phyloP scores from a whole-genome alignment of 306 rosid species.

The Carpinus viminea region DNA sequence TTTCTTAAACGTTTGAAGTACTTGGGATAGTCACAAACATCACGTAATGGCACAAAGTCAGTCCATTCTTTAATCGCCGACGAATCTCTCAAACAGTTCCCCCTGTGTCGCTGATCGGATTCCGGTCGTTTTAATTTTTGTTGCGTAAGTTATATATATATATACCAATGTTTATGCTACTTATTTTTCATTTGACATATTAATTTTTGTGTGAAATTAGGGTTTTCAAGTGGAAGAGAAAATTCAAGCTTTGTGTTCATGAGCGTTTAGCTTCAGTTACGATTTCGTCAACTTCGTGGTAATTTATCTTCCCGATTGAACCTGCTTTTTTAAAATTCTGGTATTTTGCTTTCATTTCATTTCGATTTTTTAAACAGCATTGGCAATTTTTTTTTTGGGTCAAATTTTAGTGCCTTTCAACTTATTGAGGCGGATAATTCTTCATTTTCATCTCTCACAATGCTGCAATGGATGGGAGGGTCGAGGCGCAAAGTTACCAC shows the following conservation, averaged over 20 bases:
- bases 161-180: not conserved
- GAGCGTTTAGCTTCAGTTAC: not conserved
- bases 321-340: not conserved
- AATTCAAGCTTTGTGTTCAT: not conserved
- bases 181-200: not conserved
- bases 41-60: not conserved
- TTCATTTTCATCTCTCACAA: conserved; percentile 16
- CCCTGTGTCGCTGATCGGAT: not conserved
- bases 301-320: not conserved
- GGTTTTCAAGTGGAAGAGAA: not conserved
- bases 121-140: not conserved
- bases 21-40: too few species aligned
- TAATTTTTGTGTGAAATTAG: not conserved
- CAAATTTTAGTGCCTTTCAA: too few species aligned
- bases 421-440: too few species aligned
- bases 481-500: conserved; percentile 78
- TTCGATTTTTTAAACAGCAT: not conserved
- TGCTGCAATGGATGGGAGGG: conserved; percentile 99
- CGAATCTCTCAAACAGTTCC: not conserved
- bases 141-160: not conserved
- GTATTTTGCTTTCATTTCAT: not conserved
- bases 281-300: not conserved
- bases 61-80: not conserved
- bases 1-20: too few species aligned
- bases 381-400: not conserved